Evolutionary conservation across 139 green algal genomes (phyloP).

Genomic region (Chlorella sp.): DNA sequence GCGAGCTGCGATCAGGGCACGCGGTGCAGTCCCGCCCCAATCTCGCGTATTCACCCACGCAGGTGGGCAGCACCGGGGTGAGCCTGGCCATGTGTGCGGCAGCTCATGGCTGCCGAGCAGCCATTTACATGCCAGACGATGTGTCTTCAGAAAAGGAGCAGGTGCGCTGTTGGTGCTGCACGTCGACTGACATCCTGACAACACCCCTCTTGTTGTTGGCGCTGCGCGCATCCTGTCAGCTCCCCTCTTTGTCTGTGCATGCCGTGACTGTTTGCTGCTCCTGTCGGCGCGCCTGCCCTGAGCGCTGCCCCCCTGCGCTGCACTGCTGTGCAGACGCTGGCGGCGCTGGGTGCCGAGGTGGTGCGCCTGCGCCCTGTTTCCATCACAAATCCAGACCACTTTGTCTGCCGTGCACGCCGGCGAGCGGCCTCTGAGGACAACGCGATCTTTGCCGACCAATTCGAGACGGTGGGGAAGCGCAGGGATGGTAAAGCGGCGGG

Average conservation of each 20-base stretch:
- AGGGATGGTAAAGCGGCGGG: too few species aligned
- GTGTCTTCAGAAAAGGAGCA: constrained; percentile 85
- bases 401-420: constrained; percentile 87
- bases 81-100: constrained; percentile 81
- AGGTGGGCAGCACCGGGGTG: constrained; percentile 81
- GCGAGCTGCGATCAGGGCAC: too few species aligned
- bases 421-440: constrained; percentile 46
- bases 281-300: too few species aligned
- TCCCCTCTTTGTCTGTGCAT: too few species aligned
- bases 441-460: constrained; percentile 94
- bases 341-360: constrained; percentile 69
- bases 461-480: too few species aligned
- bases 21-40: too few species aligned
- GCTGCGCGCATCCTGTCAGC: too few species aligned
- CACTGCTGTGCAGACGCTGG: background rate
- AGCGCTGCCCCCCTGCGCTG: background rate
- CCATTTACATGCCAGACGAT: constrained; percentile 93
- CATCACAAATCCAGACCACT: constrained; percentile 93
- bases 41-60: too few species aligned
- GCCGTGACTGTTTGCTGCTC: too few species aligned
- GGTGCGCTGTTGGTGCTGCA: too few species aligned
- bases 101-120: constrained; percentile 66
- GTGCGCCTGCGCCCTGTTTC: constrained; percentile 85
- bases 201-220: too few species aligned
- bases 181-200: too few species aligned